Conservation (phyloP, 495 filamentous ascomycete species). For the Cercophora sp. region DNA sequence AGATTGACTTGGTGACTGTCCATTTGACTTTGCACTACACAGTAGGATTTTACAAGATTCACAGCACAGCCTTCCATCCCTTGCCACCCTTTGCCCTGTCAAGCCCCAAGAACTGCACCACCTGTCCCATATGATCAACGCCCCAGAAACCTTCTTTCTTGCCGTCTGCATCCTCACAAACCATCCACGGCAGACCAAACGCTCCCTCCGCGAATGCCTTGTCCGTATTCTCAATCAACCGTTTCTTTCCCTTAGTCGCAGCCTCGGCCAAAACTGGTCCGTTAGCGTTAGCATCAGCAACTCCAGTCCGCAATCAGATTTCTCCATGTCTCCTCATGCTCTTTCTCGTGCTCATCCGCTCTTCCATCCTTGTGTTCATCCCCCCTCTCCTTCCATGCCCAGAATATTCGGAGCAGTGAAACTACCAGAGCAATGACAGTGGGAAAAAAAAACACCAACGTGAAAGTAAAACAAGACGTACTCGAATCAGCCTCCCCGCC, state of each 20-base stretch:
- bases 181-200: slow-evolving; percentile 72
- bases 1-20: too few species aligned
- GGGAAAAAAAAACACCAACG: background rate
- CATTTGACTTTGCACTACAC: too few species aligned
- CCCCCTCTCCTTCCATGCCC: too few species aligned
- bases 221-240: slow-evolving; percentile 54
- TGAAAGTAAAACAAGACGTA: slow-evolving; percentile 13
- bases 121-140: slow-evolving; percentile 63
- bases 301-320: too few species aligned
- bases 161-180: slow-evolving; percentile 57
- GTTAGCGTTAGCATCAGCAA: background rate
- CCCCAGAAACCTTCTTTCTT: slow-evolving; percentile 65
- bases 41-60: slow-evolving; percentile 7
- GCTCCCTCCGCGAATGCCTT: slow-evolving; percentile 55
- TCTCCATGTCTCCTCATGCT: too few species aligned
- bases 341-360: too few species aligned
- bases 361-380: too few species aligned
- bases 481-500: slow-evolving; percentile 45
- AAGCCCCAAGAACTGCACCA: slow-evolving; percentile 59
- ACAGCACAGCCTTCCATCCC: slow-evolving; percentile 52
- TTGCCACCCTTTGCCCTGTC: slow-evolving; percentile 29
- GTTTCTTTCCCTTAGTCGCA: slow-evolving; percentile 47
- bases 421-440: background rate
- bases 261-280: slow-evolving; percentile 30
- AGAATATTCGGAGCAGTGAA: too few species aligned